A percentile compares a stretch with the other conserved stretches of the same genome.
Conservation (phyloP, 192 early-diverging fungal species). For the Entomortierella lignicola region DNA sequence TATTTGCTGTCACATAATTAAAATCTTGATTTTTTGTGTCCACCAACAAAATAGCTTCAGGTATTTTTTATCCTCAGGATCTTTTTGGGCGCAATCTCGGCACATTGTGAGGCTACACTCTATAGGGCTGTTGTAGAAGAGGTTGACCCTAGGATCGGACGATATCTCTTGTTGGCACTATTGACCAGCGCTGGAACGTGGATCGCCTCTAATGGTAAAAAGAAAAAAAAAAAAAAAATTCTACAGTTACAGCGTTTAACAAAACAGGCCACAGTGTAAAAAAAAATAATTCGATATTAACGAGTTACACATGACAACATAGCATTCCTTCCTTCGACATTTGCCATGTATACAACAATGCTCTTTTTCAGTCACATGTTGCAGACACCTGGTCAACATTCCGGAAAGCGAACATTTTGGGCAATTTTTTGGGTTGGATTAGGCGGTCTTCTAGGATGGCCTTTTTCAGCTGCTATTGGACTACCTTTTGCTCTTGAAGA, state of each 20-base stretch:
- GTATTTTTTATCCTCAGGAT: constrained; percentile 83
- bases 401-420: constrained; percentile 61
- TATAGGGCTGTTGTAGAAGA: constrained; percentile 70
- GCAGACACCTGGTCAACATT: constrained; percentile 57
- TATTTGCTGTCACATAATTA: neutral
- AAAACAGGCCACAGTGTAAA: no score
- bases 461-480: constrained; percentile 81
- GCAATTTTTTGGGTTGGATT: constrained; percentile 72
- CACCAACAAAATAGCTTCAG: constrained; percentile 60
- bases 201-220: constrained; percentile 81
- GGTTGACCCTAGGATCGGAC: constrained; percentile 73
- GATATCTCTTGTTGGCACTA: constrained; percentile 72
- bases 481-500: constrained; percentile 85
- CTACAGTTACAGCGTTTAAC: no score
- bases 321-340: constrained; percentile 91
- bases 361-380: constrained; percentile 81
- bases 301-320: no score
- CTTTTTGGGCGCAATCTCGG: constrained; percentile 68
- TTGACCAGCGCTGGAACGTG: constrained; percentile 87
- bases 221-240: no score
- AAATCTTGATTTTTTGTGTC: neutral
- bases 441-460: constrained; percentile 85
- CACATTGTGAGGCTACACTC: constrained; percentile 77
- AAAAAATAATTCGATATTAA: no score
- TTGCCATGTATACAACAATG: constrained; percentile 89